These are phyloP conservation scores for Manihot esculenta DNA, from an alignment of 441 rosid genomes.

Conservation along the genomic window DNA sequence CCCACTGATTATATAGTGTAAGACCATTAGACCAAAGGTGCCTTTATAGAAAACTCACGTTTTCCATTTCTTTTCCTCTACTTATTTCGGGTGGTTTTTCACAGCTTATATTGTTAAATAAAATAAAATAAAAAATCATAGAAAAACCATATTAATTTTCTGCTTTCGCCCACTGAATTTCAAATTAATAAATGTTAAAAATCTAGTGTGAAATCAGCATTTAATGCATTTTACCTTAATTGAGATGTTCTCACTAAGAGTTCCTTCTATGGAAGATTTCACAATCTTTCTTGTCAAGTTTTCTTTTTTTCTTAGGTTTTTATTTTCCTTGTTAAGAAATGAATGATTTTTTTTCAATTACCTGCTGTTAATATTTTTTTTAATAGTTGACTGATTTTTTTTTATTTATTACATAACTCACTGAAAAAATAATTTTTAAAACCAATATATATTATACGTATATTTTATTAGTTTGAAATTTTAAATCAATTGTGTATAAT, in stretches of 20 bases:
- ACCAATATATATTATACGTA: too few relatives aligned
- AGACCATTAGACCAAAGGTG: too few relatives aligned
- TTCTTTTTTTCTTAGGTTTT: neutral
- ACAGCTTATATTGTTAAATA: neutral
- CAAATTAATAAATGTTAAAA: conserved; percentile 13
- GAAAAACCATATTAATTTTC: neutral
- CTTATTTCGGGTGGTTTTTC: neutral
- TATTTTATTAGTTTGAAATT: too few relatives aligned
- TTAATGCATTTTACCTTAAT: conserved; percentile 32
- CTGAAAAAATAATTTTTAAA: too few relatives aligned
- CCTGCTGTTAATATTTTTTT: neutral
- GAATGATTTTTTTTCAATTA: too few relatives aligned
- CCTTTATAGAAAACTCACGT: neutral
- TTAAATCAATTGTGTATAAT: too few relatives aligned
- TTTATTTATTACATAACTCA: too few relatives aligned
- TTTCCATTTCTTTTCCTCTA: neutral
- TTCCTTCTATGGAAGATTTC: conserved; percentile 22
- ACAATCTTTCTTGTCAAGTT: conserved; percentile 16
- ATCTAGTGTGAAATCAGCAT: conserved; percentile 26
- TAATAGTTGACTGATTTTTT: too few relatives aligned
- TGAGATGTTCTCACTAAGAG: conserved; percentile 13
- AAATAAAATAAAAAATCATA: too few relatives aligned
- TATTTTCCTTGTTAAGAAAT: conserved; percentile 16
- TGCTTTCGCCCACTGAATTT: conserved; percentile 9
- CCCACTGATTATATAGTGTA: neutral